Evolutionary conservation across 2,329 filamentous ascomycete genomes (phyloP).

Genomic region (Lachnellula occidentalis): DNA sequence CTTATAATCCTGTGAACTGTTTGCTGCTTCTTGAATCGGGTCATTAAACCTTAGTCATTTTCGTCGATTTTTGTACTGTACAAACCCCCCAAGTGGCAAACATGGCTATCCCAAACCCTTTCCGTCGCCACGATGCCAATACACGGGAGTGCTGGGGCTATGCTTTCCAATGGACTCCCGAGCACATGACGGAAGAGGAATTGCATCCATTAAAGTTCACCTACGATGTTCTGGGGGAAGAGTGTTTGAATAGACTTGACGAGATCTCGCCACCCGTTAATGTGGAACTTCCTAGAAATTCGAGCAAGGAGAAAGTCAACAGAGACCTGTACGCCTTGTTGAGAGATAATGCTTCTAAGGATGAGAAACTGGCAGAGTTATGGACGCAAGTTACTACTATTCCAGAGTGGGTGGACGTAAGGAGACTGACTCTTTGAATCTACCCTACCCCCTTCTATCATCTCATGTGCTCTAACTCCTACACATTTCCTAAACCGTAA

Average conservation of each 20-base stretch:
- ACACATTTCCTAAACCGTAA: too few relatives aligned
- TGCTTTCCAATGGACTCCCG: constrained; percentile 61
- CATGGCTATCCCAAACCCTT: constrained; percentile 2
- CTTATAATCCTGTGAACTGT: not conserved
- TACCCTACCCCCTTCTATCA: too few relatives aligned
- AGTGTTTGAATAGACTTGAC: constrained; percentile 60
- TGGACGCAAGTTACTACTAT: constrained; percentile 64
- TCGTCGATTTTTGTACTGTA: not conserved
- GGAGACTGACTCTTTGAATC: too few relatives aligned
- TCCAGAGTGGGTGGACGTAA: constrained; percentile 71
- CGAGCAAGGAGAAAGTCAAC: constrained; percentile 20
- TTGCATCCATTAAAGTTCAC: constrained; percentile 55
- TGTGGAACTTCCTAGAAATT: constrained; percentile 20
- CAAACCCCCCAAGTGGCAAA: not conserved
- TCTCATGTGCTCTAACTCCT: too few relatives aligned
- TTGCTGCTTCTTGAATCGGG: not conserved
- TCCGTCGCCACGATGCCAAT: constrained; percentile 1
- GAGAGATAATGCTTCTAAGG: constrained; percentile 48
- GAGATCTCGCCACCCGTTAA: constrained; percentile 46
- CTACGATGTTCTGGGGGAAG: constrained; percentile 64
- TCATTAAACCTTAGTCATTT: too few relatives aligned
- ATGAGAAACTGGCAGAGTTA: constrained; percentile 50
- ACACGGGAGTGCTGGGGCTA: constrained; percentile 49
- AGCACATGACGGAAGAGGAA: constrained; percentile 57
- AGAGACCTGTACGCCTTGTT: constrained; percentile 62